Conservation (phyloP, 129 eudicot genomes). For the Lactuca saligna region DNA sequence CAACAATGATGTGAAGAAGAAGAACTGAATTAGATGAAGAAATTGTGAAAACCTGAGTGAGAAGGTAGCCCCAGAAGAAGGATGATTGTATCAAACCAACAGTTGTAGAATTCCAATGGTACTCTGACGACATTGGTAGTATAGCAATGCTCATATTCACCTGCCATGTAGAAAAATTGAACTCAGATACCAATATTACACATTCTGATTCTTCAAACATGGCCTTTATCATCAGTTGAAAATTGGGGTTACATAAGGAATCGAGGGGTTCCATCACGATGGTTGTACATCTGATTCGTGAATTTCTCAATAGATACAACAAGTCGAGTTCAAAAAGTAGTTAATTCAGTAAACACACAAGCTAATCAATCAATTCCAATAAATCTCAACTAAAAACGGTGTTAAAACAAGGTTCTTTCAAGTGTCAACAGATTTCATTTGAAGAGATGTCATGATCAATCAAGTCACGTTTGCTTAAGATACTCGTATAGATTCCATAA, state of each 20-base stretch:
- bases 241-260: no score
- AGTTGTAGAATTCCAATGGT: conserved; percentile 74
- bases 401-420: neutral
- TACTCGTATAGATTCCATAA: neutral
- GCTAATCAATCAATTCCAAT: conserved; percentile 11
- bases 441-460: neutral
- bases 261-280: neutral
- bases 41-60: conserved; percentile 72
- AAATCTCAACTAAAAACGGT: neutral
- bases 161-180: conserved; percentile 39
- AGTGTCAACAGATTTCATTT: neutral
- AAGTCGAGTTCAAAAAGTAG: no score
- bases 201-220: neutral
- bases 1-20: conserved; percentile 9
- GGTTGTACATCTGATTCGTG: neutral
- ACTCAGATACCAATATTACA: conserved; percentile 13
- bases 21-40: conserved; percentile 5
- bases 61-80: conserved; percentile 98
- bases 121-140: conserved; percentile 95
- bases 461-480: neutral
- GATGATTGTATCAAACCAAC: conserved; percentile 95
- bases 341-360: no score
- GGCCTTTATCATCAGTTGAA: neutral
- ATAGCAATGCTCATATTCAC: conserved; percentile 98
- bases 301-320: neutral